Conservation (phyloP, 2,329 filamentous ascomycete species). For the Diplodia intermedia region DNA sequence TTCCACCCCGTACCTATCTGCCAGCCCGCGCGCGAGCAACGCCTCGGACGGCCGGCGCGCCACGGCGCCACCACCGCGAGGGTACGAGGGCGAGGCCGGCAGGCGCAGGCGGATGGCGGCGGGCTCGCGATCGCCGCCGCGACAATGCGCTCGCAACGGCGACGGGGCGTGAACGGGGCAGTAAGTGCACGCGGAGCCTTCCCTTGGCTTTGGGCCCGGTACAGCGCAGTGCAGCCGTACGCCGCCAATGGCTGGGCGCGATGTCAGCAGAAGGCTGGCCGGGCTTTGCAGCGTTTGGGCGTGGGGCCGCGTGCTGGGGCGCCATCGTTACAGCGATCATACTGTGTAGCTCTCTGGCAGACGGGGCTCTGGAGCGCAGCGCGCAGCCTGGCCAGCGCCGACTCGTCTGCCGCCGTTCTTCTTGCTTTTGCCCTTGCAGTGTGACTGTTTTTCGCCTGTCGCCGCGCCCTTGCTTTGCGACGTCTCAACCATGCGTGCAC, state of each 20-base stretch:
- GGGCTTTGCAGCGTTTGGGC: conserved; percentile 16
- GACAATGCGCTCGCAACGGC: conserved; percentile 14
- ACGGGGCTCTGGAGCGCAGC: conserved; percentile 14
- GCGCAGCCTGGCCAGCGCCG: conserved; percentile 21
- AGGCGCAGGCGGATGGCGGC: conserved; percentile 11
- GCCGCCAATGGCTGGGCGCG: conserved; percentile 17
- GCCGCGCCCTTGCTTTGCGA: conserved; percentile 28
- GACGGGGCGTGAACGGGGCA: conserved; percentile 3
- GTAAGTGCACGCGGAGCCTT: not conserved
- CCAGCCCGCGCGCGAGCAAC: not conserved
- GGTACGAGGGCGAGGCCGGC: conserved; percentile 8
- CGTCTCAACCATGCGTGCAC: conserved; percentile 28
- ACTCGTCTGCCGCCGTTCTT: conserved; percentile 6
- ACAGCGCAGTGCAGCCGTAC: not conserved
- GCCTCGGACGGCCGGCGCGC: not conserved
- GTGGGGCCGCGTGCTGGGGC: conserved; percentile 28
- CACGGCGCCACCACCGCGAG: not conserved
- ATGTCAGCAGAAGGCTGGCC: conserved; percentile 13
- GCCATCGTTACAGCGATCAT: conserved; percentile 25
- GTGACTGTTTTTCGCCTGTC: conserved; percentile 23
- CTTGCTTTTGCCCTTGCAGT: conserved; percentile 27
- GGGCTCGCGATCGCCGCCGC: conserved; percentile 15
- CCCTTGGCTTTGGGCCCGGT: not conserved
- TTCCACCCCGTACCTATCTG: not conserved
- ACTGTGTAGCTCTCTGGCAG: conserved; percentile 8